A percentile compares a stretch with the other conserved stretches of the same genome.
These are phyloP conservation scores for Paracorniculantispora psalliotae DNA, from an alignment of 2,329 filamentous ascomycete species.

Conservation along the genomic window DNA sequence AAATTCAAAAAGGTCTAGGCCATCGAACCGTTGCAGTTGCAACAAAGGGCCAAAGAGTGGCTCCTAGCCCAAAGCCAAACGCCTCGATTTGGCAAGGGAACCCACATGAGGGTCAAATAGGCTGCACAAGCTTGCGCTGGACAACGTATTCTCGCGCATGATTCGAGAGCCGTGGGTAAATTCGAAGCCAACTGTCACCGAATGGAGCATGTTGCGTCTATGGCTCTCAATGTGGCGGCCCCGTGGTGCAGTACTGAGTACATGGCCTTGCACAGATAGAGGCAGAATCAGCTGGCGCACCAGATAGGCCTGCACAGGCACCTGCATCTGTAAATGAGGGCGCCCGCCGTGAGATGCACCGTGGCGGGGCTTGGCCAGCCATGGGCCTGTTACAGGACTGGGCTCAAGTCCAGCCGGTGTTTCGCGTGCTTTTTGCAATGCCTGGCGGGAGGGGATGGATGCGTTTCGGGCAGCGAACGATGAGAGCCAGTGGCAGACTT, in stretches of 20 bases:
- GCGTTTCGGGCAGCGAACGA: not conserved
- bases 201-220: not conserved
- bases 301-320: not conserved
- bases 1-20: not conserved
- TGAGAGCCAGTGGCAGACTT: not conserved
- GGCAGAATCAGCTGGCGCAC: not conserved
- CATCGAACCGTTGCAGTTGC: not conserved
- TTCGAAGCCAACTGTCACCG: not conserved
- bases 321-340: constrained; percentile 10
- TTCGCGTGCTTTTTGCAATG: no score
- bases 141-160: not conserved
- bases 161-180: not conserved
- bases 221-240: not conserved
- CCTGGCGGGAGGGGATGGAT: no score
- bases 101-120: not conserved
- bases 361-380: constrained; percentile 6
- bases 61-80: not conserved
- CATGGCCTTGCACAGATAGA: no score
- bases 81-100: not conserved
- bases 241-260: not conserved
- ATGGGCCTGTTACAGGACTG: constrained; percentile 8
- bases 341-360: not conserved
- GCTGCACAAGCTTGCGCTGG: not conserved
- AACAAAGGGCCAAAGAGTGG: not conserved
- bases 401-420: constrained; percentile 5